Percentiles rank a stretch among this genome's conserved stretches.
Conservation (phyloP, 495 filamentous ascomycete genomes). For the Neurospora tetrasperma region DNA sequence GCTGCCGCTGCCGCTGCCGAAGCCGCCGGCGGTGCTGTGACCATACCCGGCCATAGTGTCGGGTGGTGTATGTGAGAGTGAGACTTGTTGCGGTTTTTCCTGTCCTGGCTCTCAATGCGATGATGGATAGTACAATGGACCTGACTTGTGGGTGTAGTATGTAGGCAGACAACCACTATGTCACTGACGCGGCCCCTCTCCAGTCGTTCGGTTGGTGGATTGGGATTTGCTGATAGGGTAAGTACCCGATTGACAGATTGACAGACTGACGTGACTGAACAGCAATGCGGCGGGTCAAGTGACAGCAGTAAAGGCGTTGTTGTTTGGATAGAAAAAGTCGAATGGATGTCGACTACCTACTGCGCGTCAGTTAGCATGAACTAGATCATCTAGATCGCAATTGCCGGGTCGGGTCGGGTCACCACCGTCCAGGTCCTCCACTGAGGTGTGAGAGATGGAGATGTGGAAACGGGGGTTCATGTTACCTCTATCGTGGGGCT, state of each 20-base stretch:
- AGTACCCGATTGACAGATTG: slow-evolving; percentile 13
- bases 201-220: not conserved
- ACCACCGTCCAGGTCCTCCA: not conserved
- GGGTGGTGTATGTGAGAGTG: not conserved
- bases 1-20: not conserved
- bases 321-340: not conserved
- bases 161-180: not conserved
- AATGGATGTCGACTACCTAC: not conserved
- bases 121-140: not conserved
- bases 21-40: not conserved
- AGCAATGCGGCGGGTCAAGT: not conserved
- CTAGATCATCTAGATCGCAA: not conserved
- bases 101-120: not conserved
- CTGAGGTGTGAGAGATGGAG: not conserved
- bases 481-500: not conserved
- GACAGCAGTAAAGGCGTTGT: not conserved
- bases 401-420: not conserved
- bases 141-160: not conserved
- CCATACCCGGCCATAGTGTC: not conserved
- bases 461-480: not conserved
- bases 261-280: slow-evolving; percentile 3
- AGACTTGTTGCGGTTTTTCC: not conserved
- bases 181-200: not conserved
- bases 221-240: slow-evolving; percentile 3
- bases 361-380: not conserved